Base-by-base conservation (phyloP, 2,329 filamentous ascomycete species). In the Claviceps monticola region DNA sequence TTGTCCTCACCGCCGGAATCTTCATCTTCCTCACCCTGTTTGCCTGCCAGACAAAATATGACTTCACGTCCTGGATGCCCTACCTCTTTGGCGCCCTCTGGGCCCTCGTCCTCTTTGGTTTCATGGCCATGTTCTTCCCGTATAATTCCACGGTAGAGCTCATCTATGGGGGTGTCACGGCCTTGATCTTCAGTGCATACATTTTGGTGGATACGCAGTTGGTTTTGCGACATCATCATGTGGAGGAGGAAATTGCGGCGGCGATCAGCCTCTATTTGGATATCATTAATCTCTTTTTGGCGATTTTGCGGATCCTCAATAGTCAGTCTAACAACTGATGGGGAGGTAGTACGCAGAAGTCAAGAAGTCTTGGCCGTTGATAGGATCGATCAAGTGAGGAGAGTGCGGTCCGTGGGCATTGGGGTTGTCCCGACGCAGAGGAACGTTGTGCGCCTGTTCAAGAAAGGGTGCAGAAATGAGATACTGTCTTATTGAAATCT, bases 171-270 rank as follows among this genome's bases (percentile, higher is more conserved):
- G 83, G 84, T 7, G 70, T 90, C 14, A 79, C 81, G 0, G 91
- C 93, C 2, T 72, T 98, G 46, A 80, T 98, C 64, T 98, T 98
- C 74, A 90, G 84, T 48, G 91, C 76, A 7, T 98, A 98, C 70
- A 94, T 98, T 56, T 76, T 98, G 46, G 88, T 97, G 46, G 93
- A 98, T 66, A 98, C 93, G 0, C 93, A 98, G 75, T 73, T 98
- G 60, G 82, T 98, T 56, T 85, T 98, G 80, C 82, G 90, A 63
- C 87, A 95, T 68, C 93, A 96, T 71, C 91, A 97, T 64, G 88
- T 96, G 50, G 93, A 98, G 71, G 91, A 96, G 77, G 90, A 96
- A 75, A 96, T 97, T 65, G 89, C 90, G 6, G 91, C 91, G 48
- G 84, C 88, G 9, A 95, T 98, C 68, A 93, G 87, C 64, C 77